Base-by-base conservation (phyloP, 371 early-diverging fungal genomes). In the Rhizomucor miehei region DNA sequence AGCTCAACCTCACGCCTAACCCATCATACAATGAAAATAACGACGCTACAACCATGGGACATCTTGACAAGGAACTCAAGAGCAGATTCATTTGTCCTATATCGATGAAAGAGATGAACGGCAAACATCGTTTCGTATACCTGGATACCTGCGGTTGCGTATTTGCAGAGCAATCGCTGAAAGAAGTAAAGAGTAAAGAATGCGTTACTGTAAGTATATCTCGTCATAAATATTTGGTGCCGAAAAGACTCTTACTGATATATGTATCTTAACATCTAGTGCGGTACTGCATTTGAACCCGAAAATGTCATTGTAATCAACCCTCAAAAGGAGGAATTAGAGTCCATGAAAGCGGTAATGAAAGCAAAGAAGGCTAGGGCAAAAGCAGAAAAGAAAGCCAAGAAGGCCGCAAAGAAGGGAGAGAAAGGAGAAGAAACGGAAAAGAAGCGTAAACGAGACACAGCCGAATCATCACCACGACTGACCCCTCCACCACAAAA, bases 91-190 rank as follows among this genome's bases (percentile, higher is more conserved):
- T 90, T 20, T 98, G 98, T 57, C 97, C 98, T 0, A 74, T 98
- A 12, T 89, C 96, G 0, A 75, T 85, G 75, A 92, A 90, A 65
- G 97, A 95, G 74, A 93, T 98, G 93, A 94, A 91, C 62, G 97
- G 96, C 11, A 89, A 89, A 51, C 73, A 80, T 50, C 81, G 83
- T 25, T 95, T 95, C 64, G 85, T 89, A 14, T 91, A 84, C 65
- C 55, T 89, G 24, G 73, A 79, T 52, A 73, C 83, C 5, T 98
- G 98, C 65, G 96, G 98, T 0, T 93, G 94, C 63, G 93, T 89
- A 6, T 73, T 94, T 65, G 90, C 94, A 3, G 90, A 91, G 52
- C 84, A 86, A 53, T 93, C 93, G 1, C 57, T 94, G 21, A 90
- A 87, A 56, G 89, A 91, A 51, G 71, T 95, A 39, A 80, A 87